phyloP scores from a whole-genome alignment of 306 rosid genomes.

The Castanea sativa region DNA sequence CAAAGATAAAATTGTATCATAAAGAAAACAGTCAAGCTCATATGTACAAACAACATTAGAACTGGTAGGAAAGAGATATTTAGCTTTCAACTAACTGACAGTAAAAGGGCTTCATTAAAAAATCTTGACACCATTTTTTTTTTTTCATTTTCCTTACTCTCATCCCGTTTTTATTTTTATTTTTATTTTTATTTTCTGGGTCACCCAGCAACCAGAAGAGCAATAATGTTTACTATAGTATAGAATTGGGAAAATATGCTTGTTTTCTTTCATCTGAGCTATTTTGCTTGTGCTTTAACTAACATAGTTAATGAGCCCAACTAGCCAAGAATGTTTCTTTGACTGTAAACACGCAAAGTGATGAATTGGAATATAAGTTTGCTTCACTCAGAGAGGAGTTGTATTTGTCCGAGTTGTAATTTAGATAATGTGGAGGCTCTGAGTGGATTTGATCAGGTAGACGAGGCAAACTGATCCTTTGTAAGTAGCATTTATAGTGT shows the following conservation, averaged over 20 bases:
- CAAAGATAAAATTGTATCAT: not conserved
- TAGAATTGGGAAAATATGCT: not conserved
- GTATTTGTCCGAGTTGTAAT: conserved; percentile 69
- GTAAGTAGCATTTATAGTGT: conserved; percentile 33
- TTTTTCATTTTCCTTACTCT: no score
- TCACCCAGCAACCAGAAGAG: not conserved
- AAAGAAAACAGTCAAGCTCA: not conserved
- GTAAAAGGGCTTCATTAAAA: not conserved
- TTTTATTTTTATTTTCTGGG: not conserved
- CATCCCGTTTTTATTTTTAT: no score
- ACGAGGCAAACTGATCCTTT: conserved; percentile 36
- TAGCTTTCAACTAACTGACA: not conserved
- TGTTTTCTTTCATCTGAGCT: not conserved
- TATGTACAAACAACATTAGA: not conserved
- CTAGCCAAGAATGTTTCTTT: conserved; percentile 34
- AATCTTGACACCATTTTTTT: no score
- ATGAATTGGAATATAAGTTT: conserved; percentile 50
- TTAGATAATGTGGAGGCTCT: conserved; percentile 58
- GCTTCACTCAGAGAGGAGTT: conserved; percentile 62
- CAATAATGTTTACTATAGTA: not conserved
- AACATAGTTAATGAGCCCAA: not conserved
- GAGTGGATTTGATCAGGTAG: conserved; percentile 39
- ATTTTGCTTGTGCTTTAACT: not conserved
- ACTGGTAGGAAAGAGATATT: not conserved
- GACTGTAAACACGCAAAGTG: conserved; percentile 62